Conservation (phyloP, 192 early-diverging fungal genomes). For the Mortierella alpina region DNA sequence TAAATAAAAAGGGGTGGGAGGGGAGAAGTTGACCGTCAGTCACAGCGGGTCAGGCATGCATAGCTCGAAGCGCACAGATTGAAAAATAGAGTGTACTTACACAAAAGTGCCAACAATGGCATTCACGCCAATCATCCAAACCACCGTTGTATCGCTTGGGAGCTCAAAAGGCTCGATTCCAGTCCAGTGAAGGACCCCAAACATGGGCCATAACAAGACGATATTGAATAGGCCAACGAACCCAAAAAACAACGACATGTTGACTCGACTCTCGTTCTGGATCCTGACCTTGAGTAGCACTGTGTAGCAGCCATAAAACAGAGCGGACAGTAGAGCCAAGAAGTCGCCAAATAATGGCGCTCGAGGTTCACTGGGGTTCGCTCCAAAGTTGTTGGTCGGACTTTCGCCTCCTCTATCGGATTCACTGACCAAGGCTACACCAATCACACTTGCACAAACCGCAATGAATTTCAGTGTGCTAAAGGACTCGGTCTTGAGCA, state of each 20-base stretch:
- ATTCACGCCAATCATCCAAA: slow-evolving; percentile 76
- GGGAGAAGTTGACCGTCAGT: not conserved
- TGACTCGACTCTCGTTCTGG: slow-evolving; percentile 72
- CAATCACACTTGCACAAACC: slow-evolving; percentile 70
- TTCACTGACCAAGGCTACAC: slow-evolving; percentile 71
- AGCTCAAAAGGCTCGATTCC: slow-evolving; percentile 76
- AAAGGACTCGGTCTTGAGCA: slow-evolving; percentile 69
- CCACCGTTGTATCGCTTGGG: slow-evolving; percentile 61
- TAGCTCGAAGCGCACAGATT: not conserved
- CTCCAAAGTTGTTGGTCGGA: slow-evolving; percentile 15
- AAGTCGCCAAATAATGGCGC: slow-evolving; percentile 73
- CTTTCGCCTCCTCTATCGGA: slow-evolving; percentile 53
- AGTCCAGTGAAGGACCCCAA: slow-evolving; percentile 66
- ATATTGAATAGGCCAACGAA: slow-evolving; percentile 81
- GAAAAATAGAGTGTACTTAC: slow-evolving; percentile 43
- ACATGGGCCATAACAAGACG: slow-evolving; percentile 73
- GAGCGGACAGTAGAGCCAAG: slow-evolving; percentile 75
- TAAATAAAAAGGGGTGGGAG: slow-evolving; percentile 21
- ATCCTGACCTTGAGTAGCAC: slow-evolving; percentile 77
- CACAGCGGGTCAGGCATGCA: not conserved
- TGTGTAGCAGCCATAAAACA: slow-evolving; percentile 84
- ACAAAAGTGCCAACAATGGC: slow-evolving; percentile 83
- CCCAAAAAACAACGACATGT: slow-evolving; percentile 83
- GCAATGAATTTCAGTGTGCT: slow-evolving; percentile 64
- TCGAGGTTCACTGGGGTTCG: slow-evolving; percentile 2